Conservation (phyloP, 2,329 filamentous ascomycete genomes). For the Aspergillus sp. region DNA sequence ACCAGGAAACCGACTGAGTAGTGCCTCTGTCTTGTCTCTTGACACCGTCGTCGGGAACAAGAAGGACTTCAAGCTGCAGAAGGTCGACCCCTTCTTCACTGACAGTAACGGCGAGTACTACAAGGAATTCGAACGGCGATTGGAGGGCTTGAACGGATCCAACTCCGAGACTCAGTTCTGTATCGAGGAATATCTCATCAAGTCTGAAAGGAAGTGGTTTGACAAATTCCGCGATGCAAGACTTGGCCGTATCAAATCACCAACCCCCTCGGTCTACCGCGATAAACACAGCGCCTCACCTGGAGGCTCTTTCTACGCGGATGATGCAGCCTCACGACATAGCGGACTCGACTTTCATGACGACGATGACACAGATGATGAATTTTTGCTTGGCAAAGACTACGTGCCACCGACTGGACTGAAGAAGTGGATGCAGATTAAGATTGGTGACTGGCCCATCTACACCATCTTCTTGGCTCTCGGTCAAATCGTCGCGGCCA, state of each 20-base stretch:
- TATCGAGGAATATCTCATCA: constrained; percentile 63
- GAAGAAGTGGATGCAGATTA: constrained; percentile 54
- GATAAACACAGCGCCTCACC: constrained; percentile 33
- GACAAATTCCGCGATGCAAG: constrained; percentile 57
- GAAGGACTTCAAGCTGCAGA: constrained; percentile 62
- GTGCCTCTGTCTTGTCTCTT: constrained; percentile 51
- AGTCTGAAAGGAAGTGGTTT: constrained; percentile 68
- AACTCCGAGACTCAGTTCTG: constrained; percentile 60
- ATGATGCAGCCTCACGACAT: constrained; percentile 32
- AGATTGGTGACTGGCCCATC: constrained; percentile 61
- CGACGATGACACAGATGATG: constrained; percentile 41
- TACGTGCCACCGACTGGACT: constrained; percentile 57
- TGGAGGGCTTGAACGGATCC: constrained; percentile 55
- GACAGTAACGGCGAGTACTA: constrained; percentile 63
- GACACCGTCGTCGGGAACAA: constrained; percentile 59
- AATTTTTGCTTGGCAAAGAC: constrained; percentile 56
- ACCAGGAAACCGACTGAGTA: constrained; percentile 32
- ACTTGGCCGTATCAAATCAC: constrained; percentile 50
- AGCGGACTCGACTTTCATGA: constrained; percentile 30
- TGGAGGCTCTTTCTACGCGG: constrained; percentile 41
- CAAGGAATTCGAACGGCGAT: constrained; percentile 55
- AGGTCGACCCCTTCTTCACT: constrained; percentile 66
- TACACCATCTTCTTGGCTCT: constrained; percentile 63
- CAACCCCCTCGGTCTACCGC: constrained; percentile 31
- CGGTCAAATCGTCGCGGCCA: constrained; percentile 62